Percentiles rank a stretch among this genome's conserved stretches.
Conservation (phyloP, 2,329 filamentous ascomycete genomes). For the Coccinonectria pachysandricola region DNA sequence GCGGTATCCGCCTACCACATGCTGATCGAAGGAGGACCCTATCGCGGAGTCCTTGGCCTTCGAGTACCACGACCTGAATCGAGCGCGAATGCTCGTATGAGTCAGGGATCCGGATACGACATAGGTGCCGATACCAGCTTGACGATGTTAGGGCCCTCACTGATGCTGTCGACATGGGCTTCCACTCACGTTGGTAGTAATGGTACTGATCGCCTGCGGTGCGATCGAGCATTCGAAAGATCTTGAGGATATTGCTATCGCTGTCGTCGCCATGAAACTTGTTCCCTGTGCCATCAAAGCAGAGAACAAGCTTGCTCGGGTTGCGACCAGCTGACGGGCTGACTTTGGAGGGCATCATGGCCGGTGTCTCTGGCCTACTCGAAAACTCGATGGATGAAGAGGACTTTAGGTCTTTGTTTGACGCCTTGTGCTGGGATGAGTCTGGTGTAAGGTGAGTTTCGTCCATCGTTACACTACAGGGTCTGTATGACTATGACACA, state of each 20-base stretch:
- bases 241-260: conserved; percentile 58
- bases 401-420: conserved; percentile 6
- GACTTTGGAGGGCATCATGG: conserved; percentile 9
- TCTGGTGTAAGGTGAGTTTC: conserved; percentile 13
- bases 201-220: conserved; percentile 51
- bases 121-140: conserved; percentile 64
- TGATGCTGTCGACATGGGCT: fast-evolving
- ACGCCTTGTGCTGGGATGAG: conserved; percentile 7
- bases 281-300: conserved; percentile 55
- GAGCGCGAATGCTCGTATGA: conserved; percentile 44
- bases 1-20: conserved; percentile 74
- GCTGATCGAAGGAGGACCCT: conserved; percentile 69
- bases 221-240: conserved; percentile 59
- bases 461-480: conserved; percentile 14
- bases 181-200: conserved; percentile 50
- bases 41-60: conserved; percentile 73
- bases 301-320: conserved; percentile 43
- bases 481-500: too few relatives aligned
- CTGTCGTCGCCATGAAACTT: conserved; percentile 53
- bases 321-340: conserved; percentile 9
- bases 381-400: conserved; percentile 11
- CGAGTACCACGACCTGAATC: conserved; percentile 54
- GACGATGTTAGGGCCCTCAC: conserved; percentile 1
- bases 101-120: conserved; percentile 50
- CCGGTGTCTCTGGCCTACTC: conserved; percentile 14